These are phyloP conservation scores for Helianthus annuus DNA, from an alignment of 129 eudicot genomes.

Conservation along the genomic window DNA sequence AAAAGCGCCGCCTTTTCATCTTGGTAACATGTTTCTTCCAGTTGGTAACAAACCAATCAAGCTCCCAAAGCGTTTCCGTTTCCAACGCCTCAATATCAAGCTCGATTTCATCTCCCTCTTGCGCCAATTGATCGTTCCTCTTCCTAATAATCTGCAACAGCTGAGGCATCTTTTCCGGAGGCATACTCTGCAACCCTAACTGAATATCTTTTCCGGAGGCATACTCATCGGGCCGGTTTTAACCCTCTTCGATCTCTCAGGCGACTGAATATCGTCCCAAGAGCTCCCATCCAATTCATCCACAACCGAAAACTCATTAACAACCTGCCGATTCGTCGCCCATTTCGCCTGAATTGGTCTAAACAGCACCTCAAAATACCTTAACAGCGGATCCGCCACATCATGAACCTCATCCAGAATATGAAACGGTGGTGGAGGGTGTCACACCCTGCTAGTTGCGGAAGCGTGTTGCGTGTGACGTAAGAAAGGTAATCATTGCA, in stretches of 20 bases:
- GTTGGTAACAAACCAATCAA: slow-evolving; percentile 85
- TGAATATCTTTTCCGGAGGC: slow-evolving; percentile 98
- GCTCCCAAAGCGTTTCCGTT: slow-evolving; percentile 89
- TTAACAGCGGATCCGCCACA: slow-evolving; percentile 62
- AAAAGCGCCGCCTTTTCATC: slow-evolving; percentile 72
- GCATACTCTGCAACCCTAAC: slow-evolving; percentile 73
- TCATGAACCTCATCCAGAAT: slow-evolving; percentile 54
- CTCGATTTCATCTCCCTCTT: slow-evolving; percentile 95
- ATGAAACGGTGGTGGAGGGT: no score
- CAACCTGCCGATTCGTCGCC: slow-evolving; percentile 16
- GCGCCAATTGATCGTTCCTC: slow-evolving; percentile 75
- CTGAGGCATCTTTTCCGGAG: slow-evolving; percentile 91
- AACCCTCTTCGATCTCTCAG: slow-evolving; percentile 48
- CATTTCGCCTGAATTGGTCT: slow-evolving; percentile 59
- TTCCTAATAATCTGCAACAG: slow-evolving; percentile 78
- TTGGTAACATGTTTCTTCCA: slow-evolving; percentile 91
- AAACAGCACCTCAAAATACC: slow-evolving; percentile 65
- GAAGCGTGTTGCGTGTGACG: no score
- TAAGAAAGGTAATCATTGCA: no score
- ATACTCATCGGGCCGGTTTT: slow-evolving; percentile 52
- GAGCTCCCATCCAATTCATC: slow-evolving; percentile 79
- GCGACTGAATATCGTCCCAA: slow-evolving; percentile 63
- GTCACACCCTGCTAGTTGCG: no score
- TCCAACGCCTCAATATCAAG: slow-evolving; percentile 90
- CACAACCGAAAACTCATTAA: slow-evolving; percentile 25